A percentile compares a stretch with the other conserved stretches of the same genome.
Evolutionary conservation across 805 yeast genomes (phyloP).

Genomic region (Zygosaccharomyces gambellarensis): DNA sequence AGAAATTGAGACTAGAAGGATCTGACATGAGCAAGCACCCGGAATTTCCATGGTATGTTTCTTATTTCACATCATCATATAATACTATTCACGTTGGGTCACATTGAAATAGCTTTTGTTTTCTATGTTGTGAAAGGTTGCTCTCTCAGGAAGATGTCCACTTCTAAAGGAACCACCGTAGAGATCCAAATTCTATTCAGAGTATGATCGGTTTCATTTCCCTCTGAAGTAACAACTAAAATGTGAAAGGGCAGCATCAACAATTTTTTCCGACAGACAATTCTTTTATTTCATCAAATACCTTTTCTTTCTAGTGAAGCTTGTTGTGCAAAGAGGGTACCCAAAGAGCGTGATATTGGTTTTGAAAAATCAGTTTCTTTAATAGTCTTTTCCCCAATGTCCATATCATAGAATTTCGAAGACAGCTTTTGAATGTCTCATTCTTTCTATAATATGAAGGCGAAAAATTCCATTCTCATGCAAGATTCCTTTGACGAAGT

Average conservation of each 20-base stretch:
- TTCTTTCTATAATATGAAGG: neutral
- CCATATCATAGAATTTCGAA: neutral
- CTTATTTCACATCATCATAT: slow-evolving; percentile 4
- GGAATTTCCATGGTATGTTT: too few species aligned
- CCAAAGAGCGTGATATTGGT: neutral
- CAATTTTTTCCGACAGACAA: slow-evolving; percentile 20
- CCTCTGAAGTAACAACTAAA: slow-evolving; percentile 25
- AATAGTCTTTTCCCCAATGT: neutral
- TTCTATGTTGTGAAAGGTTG: slow-evolving; percentile 34
- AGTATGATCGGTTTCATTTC: slow-evolving; percentile 25
- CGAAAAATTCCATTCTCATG: neutral
- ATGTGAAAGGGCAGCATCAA: slow-evolving; percentile 20
- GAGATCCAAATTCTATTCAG: slow-evolving; percentile 40
- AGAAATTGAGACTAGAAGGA: slow-evolving; percentile 30
- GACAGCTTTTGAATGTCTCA: neutral
- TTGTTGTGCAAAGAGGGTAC: slow-evolving; percentile 34
- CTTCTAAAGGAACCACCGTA: slow-evolving; percentile 41
- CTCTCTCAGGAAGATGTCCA: slow-evolving; percentile 37
- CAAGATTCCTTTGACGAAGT: neutral
- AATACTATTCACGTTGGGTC: slow-evolving; percentile 9
- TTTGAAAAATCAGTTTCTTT: neutral
- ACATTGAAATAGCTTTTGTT: slow-evolving; percentile 37
- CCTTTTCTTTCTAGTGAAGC: slow-evolving; percentile 46
- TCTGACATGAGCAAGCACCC: slow-evolving; percentile 26
- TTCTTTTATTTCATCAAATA: slow-evolving; percentile 30